Conservation (phyloP, 2,329 filamentous ascomycete species). For the Colletotrichum truncatum region DNA sequence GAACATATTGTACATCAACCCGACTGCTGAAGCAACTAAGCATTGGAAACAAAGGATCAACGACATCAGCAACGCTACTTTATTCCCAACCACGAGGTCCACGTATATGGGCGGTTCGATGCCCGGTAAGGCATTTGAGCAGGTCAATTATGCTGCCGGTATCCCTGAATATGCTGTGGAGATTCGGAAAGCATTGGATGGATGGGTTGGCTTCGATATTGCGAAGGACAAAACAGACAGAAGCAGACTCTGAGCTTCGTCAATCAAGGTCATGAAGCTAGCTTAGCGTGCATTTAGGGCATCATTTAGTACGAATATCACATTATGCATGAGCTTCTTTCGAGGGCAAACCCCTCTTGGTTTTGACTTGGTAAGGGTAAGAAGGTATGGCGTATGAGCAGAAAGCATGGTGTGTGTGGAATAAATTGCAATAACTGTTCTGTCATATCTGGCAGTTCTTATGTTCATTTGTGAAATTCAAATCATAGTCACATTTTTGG, state of each 20-base stretch:
- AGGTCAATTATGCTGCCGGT: constrained; percentile 50
- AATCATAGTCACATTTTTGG: no score
- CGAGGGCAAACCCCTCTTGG: no score
- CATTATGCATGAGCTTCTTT: no score
- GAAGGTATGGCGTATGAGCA: no score
- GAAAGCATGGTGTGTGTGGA: no score
- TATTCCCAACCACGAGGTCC: constrained; percentile 58
- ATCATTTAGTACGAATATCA: no score
- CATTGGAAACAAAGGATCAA: constrained; percentile 60
- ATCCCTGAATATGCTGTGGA: constrained; percentile 44
- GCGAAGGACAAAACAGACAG: constrained; percentile 24
- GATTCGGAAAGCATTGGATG: constrained; percentile 44
- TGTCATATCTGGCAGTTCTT: no score
- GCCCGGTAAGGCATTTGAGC: constrained; percentile 53
- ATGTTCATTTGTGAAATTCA: no score
- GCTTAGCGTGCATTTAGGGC: no score
- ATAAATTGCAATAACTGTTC: no score
- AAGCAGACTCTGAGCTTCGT: constrained; percentile 5
- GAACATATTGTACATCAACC: constrained; percentile 59
- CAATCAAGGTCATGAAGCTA: no score
- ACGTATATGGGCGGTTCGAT: constrained; percentile 67
- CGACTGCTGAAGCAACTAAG: constrained; percentile 52
- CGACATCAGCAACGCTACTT: constrained; percentile 52
- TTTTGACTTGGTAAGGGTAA: no score
- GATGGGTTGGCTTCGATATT: constrained; percentile 46